Conservation (phyloP, 352 stramenopile genomes). For the Globisporangium apiculatum region DNA sequence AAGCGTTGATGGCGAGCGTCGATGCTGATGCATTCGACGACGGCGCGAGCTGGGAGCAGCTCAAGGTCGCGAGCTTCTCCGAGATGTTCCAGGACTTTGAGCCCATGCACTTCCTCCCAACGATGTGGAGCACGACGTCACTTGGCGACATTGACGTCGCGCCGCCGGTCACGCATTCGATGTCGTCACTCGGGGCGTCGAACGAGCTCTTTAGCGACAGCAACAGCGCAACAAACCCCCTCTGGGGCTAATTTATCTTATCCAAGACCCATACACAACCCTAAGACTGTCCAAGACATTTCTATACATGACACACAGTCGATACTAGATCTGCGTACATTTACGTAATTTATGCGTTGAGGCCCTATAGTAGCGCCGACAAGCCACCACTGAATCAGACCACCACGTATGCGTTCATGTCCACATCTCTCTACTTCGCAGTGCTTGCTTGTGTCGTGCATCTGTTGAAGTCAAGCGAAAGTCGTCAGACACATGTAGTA, state of each 20-base stretch:
- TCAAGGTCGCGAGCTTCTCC: constrained; percentile 23
- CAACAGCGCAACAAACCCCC: constrained; percentile 6
- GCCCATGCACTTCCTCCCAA: constrained; percentile 21
- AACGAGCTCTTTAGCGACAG: constrained; percentile 31
- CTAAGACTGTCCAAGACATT: constrained; percentile 3
- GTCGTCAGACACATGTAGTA: no score
- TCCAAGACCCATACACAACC: background rate
- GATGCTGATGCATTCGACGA: constrained; percentile 4
- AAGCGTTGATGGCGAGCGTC: constrained; percentile 19
- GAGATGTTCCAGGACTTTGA: constrained; percentile 48
- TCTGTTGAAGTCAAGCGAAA: no score
- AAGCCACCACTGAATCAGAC: no score
- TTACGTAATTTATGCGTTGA: background rate
- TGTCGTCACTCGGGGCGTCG: background rate
- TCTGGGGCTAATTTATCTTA: constrained; percentile 16
- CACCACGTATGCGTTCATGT: no score
- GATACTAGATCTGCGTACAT: background rate
- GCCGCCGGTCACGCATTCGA: no score
- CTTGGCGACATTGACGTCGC: constrained; percentile 22
- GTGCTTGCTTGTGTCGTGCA: no score
- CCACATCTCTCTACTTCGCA: no score
- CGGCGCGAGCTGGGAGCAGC: constrained; percentile 12
- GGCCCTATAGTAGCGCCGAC: no score
- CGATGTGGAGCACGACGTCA: constrained; percentile 50
- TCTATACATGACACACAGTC: background rate